Evolutionary conservation across 208 protist genomes (phyloP).

Genomic region (Polymyxa betae): DNA sequence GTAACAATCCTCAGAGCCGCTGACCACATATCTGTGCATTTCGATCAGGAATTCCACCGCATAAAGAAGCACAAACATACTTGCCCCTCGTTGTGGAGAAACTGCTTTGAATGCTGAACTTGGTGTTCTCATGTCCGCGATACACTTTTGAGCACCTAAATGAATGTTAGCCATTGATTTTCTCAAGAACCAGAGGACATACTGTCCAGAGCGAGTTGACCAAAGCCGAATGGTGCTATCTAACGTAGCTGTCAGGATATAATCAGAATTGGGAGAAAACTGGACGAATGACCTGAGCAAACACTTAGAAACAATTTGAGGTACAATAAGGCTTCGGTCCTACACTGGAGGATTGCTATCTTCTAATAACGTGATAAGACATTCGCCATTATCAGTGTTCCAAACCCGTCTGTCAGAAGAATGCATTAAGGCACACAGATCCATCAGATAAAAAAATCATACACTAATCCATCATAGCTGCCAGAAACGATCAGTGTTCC

Average conservation of each 20-base stretch:
- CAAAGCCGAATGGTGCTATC: slow-evolving; percentile 35
- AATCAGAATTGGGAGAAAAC: slow-evolving; percentile 48
- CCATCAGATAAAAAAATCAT: not conserved
- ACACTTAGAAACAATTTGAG: not conserved
- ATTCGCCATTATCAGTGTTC: slow-evolving; percentile 48
- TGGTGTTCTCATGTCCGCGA: not conserved
- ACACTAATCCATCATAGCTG: slow-evolving; percentile 39
- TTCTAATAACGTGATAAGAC: slow-evolving; percentile 27
- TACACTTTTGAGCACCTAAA: slow-evolving; percentile 24
- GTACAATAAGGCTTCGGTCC: not conserved
- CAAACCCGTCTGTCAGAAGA: not conserved
- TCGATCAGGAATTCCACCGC: not conserved
- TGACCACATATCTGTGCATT: slow-evolving; percentile 20
- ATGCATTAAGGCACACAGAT: not conserved
- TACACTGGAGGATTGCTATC: slow-evolving; percentile 46
- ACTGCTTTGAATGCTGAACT: not conserved
- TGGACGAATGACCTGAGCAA: slow-evolving; percentile 19
- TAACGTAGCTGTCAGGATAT: slow-evolving; percentile 18
- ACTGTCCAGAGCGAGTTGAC: slow-evolving; percentile 16
- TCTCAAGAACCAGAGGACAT: not conserved
- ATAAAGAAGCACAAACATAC: not conserved
- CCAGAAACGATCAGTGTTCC: slow-evolving; percentile 44
- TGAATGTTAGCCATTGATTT: not conserved
- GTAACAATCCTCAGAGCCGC: not conserved
- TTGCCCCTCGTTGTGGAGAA: slow-evolving; percentile 12